Base-by-base conservation (phyloP, 768 basidiomycete genomes). In the Aureoboletus auriporus region DNA sequence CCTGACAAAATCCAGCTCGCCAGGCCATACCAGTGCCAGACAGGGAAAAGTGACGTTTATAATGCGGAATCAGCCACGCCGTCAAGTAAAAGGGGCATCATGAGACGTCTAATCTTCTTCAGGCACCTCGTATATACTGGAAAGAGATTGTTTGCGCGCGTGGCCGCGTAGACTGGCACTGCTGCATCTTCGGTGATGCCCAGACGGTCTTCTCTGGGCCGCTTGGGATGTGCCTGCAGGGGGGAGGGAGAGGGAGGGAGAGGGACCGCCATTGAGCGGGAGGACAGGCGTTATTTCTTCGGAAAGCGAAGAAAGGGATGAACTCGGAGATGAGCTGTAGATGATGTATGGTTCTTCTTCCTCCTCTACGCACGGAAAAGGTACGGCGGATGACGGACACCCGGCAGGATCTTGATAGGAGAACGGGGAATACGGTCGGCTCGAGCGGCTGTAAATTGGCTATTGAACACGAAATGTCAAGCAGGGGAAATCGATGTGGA, bases 281-380 rank as follows among this genome's bases (percentile, higher is more conserved):
- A 66, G 52, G 26, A 61, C 61, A 2, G 62, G 55, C 0, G 60
- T 61, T 23, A 56, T 35, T 33, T 67, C 65, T 33, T 69, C 63
- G 36, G 65, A 56, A 33, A 65, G 63, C 7, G 65, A 65, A 5
- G 65, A 69, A 3, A 69, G 52, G 26, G 63, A 67, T 0, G 65
- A 65, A 4, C 47, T 63, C 9, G 65, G 65, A 35, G 65, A 67
- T 14, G 65, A 63, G 47, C 67, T 67, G 35, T 67, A 67, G 7
- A 67, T 67, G 47, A 67, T 37, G 36, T 67, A 67, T 8, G 65
- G 65, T 12, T 67, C 65, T 29, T 67, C 64, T 23, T 62, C 57
- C n/a, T 65, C 64, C 29, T 61, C 65, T 13, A 51, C 48, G 9
- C 47, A 54, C 16, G 60, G 67, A 13, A 61, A 62, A 14, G 64